Evolutionary conservation across 2,329 filamentous ascomycete species (phyloP), one percentile per base, ranked within the genome.

Genomic region (Penicillium sp.): DNA sequence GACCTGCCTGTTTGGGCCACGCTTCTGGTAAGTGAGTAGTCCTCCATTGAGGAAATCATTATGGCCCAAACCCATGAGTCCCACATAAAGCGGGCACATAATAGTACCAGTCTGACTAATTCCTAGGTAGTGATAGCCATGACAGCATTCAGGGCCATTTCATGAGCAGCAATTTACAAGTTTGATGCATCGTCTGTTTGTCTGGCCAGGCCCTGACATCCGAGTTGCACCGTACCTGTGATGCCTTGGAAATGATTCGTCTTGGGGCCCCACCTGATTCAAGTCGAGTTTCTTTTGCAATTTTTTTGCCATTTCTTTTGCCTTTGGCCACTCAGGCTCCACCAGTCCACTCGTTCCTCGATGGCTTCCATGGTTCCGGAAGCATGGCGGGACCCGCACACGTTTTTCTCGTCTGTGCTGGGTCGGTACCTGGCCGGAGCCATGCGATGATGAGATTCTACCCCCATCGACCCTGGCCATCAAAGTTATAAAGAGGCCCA

Each of bases 401-500:
- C 50, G 46, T 52, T 53, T 50, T 48, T 51, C 41, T 37, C 47
- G 50, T 46, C 32, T 47, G 43, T 33, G 8, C 11, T 32, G 29
- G 29, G 29, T 50, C 46, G 51, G 54, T 56, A 54, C 48, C 54
- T 53, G 37, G 52, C 50, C 39, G 54, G 52, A 50, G 54, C 39
- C 13, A 43, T 13, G 29, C 41, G 27, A 39, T 46, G 36, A 40
- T 25, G 24, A 34, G 27, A 43, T 26, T 27, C 43, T 18, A 18
- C 18, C 18, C 18, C 37, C 28, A 7, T 18, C 33, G 18, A 18
- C 29, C 29, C 3, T 7, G 29, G 8, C 29, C 11, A 8, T 32
- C 29, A 55, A 54, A 52, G 36, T 36, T 60, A 60, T 60, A 59
- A 55, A 59, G 53, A 52, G 51, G 46, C 45, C 51, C 39, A 45